Base-by-base conservation (phyloP, 164 flowering plant genomes). In the Piper longum region DNA sequence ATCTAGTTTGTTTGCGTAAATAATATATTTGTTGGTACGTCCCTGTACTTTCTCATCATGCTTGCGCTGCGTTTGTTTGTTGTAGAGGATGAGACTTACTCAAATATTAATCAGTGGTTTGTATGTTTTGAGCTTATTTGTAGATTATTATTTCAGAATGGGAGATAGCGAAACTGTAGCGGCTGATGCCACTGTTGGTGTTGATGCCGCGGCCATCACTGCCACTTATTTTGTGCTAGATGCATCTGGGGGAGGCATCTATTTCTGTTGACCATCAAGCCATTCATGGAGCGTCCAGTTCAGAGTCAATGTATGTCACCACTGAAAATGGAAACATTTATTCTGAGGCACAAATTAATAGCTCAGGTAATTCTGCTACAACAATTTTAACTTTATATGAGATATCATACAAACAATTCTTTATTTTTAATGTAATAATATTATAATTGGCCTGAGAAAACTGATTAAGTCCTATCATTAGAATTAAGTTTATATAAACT, bases 141-240 rank as follows among this genome's bases (percentile, higher is more conserved):
- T 9, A 1, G 14, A 48, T 12, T 48, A 2, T 9, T 1, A 5
- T 48, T 5, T 48, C 14, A 66, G 45, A 66, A 85, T 87, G 97
- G 88, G 81, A 57, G 95, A 89, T 54, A 83, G 85, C 64, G 90
- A 89, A 59, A 73, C 82, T 36, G 80, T 79, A 44, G 78, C 80
- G 64, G 77, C 81, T 8, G 61, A 57, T 59, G 52, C 77, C 41
- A 66, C 65, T 56, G 58, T 41, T 64, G 70, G 56, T 63, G 70
- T 67, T 56, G 68, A 26, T 59, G 56, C 65, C 61, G 74, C 12
- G n/a, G 63, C 54, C 12, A 40, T 14, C n/a, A 26, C 69, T 60
- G 26, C 68, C 65, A 62, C 62, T 60, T 69, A 73, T 72, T 41
- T 73, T 16, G 62, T 54, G 14, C 39, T 71, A 44, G 77, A 67